Evolutionary conservation across 148 eudicot genomes (phyloP), one percentile per base, ranked within the genome.

Genomic region (Rhododendron kiyosumense): DNA sequence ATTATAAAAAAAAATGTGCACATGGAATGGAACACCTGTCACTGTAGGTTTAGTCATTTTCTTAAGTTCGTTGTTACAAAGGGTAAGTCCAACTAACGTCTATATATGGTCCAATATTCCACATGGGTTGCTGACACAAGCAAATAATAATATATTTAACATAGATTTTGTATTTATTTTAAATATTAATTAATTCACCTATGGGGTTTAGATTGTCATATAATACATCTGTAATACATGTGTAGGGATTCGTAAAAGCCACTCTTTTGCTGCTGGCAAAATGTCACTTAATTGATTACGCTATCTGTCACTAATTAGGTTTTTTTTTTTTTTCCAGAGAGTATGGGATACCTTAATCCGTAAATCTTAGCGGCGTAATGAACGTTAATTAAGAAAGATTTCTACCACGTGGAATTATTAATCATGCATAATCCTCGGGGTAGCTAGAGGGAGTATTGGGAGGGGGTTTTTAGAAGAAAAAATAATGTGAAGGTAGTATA

Each of bases 81-180:
- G 73, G 73, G 32, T 32, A 26, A 65, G 32, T 65, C 41, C 76
- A 75, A 75, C 46, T 38, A 75, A 36, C 38, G 20, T 17, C 46
- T 18, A 32, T 14, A 32, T 74, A 34, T 38, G 38, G 76, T 71
- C 76, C 38, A n/a, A n/a, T n/a, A 30, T 30, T 30, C 18, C 76
- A 75, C 79, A 36, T 75, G 79, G 79, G 24, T 8, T 75, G 48
- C 79, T 75, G 79, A 75, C 79, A 75, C 48, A 36, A 75, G n/a
- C 24, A 75, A 41, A 75, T 18, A 38, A 38, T 75, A 38, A 38
- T 38, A 38, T 75, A 30, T 10, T 28, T 69, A 13, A 71, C 7
- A 12, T 12, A 28, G 13, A 69, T 69, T n/a, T n/a, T 65, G 4
- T 65, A 67, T n/a, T 67, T 26, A n/a, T 10, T 67, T 3, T 12